Percentiles rank a stretch among this genome's conserved stretches.
phyloP scores from a whole-genome alignment of 2,329 filamentous ascomycete species.

The Phialophora chinensis region DNA sequence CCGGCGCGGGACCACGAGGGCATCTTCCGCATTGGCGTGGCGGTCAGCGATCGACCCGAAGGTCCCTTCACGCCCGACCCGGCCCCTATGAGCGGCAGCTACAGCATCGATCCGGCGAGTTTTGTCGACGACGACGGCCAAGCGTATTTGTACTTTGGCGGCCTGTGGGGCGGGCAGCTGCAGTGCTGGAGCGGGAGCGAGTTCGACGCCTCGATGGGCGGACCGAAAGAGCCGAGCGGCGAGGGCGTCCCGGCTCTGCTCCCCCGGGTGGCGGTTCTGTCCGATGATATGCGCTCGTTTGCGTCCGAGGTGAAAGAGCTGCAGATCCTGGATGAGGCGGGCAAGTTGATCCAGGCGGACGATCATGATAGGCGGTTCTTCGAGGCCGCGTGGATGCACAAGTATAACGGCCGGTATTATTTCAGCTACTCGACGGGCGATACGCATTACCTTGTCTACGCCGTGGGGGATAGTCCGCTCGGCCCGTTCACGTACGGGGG shows the following conservation, averaged over 20 bases:
- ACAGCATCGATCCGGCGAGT: slow-evolving; percentile 76
- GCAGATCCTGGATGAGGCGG: slow-evolving; percentile 65
- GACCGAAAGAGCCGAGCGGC: slow-evolving; percentile 65
- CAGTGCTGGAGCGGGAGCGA: slow-evolving; percentile 66
- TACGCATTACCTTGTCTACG: slow-evolving; percentile 75
- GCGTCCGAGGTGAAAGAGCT: slow-evolving; percentile 62
- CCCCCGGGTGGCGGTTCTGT: slow-evolving; percentile 70
- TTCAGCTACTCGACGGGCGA: slow-evolving; percentile 81
- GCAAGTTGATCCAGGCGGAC: slow-evolving; percentile 64
- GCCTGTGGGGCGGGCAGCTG: slow-evolving; percentile 80
- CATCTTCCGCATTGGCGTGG: slow-evolving; percentile 77
- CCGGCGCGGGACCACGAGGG: slow-evolving; percentile 73
- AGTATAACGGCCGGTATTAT: slow-evolving; percentile 72
- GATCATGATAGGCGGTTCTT: slow-evolving; percentile 80
- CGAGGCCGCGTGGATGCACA: slow-evolving; percentile 81
- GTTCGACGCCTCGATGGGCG: slow-evolving; percentile 63
- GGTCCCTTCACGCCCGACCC: slow-evolving; percentile 73
- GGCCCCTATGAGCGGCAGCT: slow-evolving; percentile 70
- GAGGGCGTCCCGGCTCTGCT: slow-evolving; percentile 63
- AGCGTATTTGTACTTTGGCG: slow-evolving; percentile 76
- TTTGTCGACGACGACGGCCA: slow-evolving; percentile 73
- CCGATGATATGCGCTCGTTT: slow-evolving; percentile 70
- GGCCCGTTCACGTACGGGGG: slow-evolving; percentile 77
- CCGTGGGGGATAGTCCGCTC: slow-evolving; percentile 66
- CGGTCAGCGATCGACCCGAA: slow-evolving; percentile 66